Percentiles rank a stretch among this genome's conserved stretches.
Conservation (phyloP, 2,329 filamentous ascomycete species). For the Fusarium tupiense region DNA sequence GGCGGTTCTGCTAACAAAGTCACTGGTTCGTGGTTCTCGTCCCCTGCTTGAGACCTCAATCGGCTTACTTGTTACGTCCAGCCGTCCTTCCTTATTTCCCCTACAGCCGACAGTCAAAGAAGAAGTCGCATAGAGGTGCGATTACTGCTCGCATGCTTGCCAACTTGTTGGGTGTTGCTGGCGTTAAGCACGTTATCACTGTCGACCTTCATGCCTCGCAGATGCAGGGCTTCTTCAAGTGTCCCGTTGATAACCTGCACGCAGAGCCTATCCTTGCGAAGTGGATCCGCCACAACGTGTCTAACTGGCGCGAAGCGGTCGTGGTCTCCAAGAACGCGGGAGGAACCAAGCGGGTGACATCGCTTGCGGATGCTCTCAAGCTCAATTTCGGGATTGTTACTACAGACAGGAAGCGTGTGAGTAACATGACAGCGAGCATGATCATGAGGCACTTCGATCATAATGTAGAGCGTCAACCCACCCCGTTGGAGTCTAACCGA, state of each 20-base stretch:
- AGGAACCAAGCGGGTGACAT: constrained; percentile 96
- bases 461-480: constrained; percentile 57
- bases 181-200: constrained; percentile 97
- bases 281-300: constrained; percentile 92
- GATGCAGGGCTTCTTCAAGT: constrained; percentile 99
- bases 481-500: constrained; percentile 49
- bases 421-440: constrained; percentile 81
- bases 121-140: constrained; percentile 95
- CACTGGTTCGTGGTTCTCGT: constrained; percentile 72
- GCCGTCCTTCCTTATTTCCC: constrained; percentile 95
- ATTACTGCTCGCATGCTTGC: constrained; percentile 98
- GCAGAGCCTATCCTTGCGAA: constrained; percentile 94
- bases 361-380: constrained; percentile 93
- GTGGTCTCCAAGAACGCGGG: constrained; percentile 99
- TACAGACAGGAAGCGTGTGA: constrained; percentile 76
- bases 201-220: constrained; percentile 97
- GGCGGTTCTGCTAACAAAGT: constrained; percentile 96
- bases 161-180: constrained; percentile 91
- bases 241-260: constrained; percentile 96
- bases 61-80: constrained; percentile 49
- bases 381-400: constrained; percentile 98
- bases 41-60: constrained; percentile 21
- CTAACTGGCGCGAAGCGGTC: constrained; percentile 88
- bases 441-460: constrained; percentile 76
- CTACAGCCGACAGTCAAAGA: constrained; percentile 99